Evolutionary conservation across 1,139 yeast species (phyloP).

Genomic region (Magnusiomyces ingens): DNA sequence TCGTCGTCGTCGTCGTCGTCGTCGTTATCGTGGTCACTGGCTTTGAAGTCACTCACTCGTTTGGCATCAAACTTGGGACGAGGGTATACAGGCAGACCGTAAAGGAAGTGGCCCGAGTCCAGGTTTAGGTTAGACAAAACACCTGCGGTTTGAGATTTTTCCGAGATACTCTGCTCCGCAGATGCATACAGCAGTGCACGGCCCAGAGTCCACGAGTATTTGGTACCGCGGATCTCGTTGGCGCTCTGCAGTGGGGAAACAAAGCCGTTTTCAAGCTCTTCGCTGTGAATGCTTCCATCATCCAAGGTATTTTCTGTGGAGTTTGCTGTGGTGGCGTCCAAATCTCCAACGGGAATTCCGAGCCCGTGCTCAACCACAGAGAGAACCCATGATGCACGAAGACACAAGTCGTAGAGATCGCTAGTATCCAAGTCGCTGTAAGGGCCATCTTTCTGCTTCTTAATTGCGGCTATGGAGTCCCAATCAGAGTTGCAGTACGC

Average conservation of each 20-base stretch:
- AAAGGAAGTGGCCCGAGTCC: background rate
- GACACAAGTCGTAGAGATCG: slow-evolving; percentile 50
- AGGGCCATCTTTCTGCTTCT: slow-evolving; percentile 19
- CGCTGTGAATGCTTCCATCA: slow-evolving; percentile 12
- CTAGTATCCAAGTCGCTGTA: slow-evolving; percentile 34
- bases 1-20: slow-evolving; percentile 23
- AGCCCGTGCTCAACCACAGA: slow-evolving; percentile 67
- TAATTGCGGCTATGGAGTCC: slow-evolving; percentile 22
- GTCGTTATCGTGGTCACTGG: slow-evolving; percentile 1
- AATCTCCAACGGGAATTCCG: slow-evolving; percentile 53
- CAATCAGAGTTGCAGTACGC: slow-evolving; percentile 44
- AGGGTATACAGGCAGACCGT: background rate
- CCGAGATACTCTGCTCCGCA: slow-evolving; percentile 32
- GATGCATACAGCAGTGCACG: slow-evolving; percentile 61
- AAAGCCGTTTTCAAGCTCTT: slow-evolving; percentile 21
- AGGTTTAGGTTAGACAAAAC: slow-evolving; percentile 1
- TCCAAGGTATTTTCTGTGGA: slow-evolving; percentile 1
- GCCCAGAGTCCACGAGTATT: slow-evolving; percentile 81
- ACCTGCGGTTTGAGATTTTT: background rate
- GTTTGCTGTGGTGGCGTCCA: slow-evolving; percentile 17
- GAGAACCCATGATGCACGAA: slow-evolving; percentile 66
- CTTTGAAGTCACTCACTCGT: background rate
- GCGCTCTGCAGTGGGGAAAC: slow-evolving; percentile 51
- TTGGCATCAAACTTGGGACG: background rate
- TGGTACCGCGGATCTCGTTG: slow-evolving; percentile 55